Conservation (phyloP, 768 basidiomycete genomes). For the Tylopilus balloui region DNA sequence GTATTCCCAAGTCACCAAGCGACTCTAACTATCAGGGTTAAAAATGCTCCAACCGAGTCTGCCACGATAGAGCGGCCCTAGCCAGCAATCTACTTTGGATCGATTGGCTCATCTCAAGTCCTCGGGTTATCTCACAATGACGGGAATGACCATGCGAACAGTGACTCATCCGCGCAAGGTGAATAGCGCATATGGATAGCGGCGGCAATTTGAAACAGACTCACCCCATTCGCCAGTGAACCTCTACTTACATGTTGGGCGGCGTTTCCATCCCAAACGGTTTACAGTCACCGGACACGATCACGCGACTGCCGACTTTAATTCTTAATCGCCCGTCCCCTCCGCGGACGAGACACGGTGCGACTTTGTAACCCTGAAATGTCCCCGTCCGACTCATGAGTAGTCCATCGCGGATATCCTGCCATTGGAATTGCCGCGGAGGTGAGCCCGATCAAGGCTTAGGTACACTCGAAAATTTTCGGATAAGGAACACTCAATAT, state of each 20-base stretch:
- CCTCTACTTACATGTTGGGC: neutral
- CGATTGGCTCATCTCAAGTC: neutral
- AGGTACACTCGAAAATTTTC: too few species aligned
- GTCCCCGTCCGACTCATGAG: constrained; percentile 1
- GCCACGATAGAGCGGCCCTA: neutral
- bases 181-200: neutral
- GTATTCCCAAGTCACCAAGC: neutral
- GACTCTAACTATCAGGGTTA: neutral
- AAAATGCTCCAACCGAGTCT: neutral
- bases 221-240: neutral
- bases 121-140: neutral
- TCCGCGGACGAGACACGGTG: constrained; percentile 17
- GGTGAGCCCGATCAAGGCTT: neutral
- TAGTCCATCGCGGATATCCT: neutral
- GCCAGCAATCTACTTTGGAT: neutral
- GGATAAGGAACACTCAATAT: too few species aligned
- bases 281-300: neutral
- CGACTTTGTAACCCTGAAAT: neutral
- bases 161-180: neutral
- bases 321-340: neutral
- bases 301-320: neutral
- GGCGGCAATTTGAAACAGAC: neutral
- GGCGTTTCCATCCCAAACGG: neutral
- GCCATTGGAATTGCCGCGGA: constrained; percentile 5
- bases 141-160: neutral